These are phyloP conservation scores for Fusarium longipes DNA, from an alignment of 2,329 filamentous ascomycete genomes.

Conservation along the genomic window DNA sequence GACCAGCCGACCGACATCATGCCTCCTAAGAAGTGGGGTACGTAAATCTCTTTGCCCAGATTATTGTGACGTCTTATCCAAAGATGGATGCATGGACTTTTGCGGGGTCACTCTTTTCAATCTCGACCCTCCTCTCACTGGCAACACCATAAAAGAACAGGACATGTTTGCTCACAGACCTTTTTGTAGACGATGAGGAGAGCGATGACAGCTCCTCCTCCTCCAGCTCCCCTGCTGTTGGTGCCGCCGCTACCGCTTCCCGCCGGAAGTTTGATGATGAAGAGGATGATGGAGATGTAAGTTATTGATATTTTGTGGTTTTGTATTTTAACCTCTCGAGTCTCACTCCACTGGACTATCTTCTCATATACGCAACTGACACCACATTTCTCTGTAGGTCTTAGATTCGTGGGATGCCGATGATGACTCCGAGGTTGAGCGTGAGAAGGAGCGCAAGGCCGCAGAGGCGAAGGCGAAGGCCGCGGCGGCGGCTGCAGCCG, in stretches of 20 bases:
- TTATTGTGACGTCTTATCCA: slow-evolving; percentile 20
- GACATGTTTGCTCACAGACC: slow-evolving; percentile 19
- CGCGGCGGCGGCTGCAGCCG: slow-evolving; percentile 86
- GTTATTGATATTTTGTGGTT: slow-evolving; percentile 42
- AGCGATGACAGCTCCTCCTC: slow-evolving; percentile 52
- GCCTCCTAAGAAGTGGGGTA: slow-evolving; percentile 59
- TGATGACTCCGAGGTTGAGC: slow-evolving; percentile 94
- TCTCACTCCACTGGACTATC: background rate
- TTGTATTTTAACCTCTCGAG: background rate
- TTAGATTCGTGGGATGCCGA: slow-evolving; percentile 97
- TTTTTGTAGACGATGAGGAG: slow-evolving; percentile 54
- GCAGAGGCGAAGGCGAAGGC: slow-evolving; percentile 89
- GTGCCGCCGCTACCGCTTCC: slow-evolving; percentile 53
- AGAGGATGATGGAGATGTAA: slow-evolving; percentile 84
- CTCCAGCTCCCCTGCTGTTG: slow-evolving; percentile 53
- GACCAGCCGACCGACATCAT: slow-evolving; percentile 51
- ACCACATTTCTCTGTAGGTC: slow-evolving; percentile 66
- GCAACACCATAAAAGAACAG: background rate
- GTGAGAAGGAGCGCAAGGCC: slow-evolving; percentile 91
- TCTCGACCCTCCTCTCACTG: slow-evolving; percentile 1
- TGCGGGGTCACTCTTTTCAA: slow-evolving; percentile 22
- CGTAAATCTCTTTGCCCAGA: slow-evolving; percentile 39
- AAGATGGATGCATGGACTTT: slow-evolving; percentile 22
- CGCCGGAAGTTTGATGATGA: slow-evolving; percentile 86
- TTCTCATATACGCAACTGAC: slow-evolving; percentile 6